Conservation (phyloP, 1,284 basidiomycete species). For the Omphalotus olearius region DNA sequence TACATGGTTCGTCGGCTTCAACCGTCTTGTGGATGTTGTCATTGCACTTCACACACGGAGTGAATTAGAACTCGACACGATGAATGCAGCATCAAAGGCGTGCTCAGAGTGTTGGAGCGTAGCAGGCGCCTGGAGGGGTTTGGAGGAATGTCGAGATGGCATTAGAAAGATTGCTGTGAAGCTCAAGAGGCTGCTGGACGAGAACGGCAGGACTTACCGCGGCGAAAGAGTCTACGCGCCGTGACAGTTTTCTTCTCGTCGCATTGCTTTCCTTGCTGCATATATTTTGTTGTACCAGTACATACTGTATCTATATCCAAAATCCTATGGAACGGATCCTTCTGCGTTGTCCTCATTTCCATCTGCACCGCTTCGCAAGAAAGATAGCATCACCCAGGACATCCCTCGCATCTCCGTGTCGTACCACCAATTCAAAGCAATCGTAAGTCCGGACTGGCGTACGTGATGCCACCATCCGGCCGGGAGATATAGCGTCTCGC, state of each 20-base stretch:
- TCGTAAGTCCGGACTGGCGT: slow-evolving; percentile 55
- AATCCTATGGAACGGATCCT: slow-evolving; percentile 4
- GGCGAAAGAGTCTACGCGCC: slow-evolving; percentile 65
- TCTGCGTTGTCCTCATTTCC: slow-evolving; percentile 28
- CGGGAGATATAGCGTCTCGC: slow-evolving; percentile 86
- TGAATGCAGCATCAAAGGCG: slow-evolving; percentile 67
- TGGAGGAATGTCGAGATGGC: slow-evolving; percentile 55
- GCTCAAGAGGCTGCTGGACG: slow-evolving; percentile 62
- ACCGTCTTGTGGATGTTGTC: slow-evolving; percentile 64
- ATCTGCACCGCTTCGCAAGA: slow-evolving; percentile 32
- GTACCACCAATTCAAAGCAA: slow-evolving; percentile 90
- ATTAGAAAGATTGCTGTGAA: slow-evolving; percentile 57
- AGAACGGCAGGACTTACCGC: slow-evolving; percentile 60
- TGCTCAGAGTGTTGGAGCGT: slow-evolving; percentile 81
- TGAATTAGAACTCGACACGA: slow-evolving; percentile 67
- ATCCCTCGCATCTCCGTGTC: slow-evolving; percentile 71
- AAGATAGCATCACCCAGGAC: slow-evolving; percentile 62
- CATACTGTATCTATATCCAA: slow-evolving; percentile 8
- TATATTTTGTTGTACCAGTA: neutral
- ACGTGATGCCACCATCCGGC: slow-evolving; percentile 93
- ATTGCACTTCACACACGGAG: slow-evolving; percentile 58
- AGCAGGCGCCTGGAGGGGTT: slow-evolving; percentile 59
- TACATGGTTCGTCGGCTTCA: slow-evolving; percentile 65
- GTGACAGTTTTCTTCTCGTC: slow-evolving; percentile 20
- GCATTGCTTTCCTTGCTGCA: slow-evolving; percentile 5